Evolutionary conservation across 768 basidiomycete species (phyloP).

Genomic region (Mycena chlorophos): DNA sequence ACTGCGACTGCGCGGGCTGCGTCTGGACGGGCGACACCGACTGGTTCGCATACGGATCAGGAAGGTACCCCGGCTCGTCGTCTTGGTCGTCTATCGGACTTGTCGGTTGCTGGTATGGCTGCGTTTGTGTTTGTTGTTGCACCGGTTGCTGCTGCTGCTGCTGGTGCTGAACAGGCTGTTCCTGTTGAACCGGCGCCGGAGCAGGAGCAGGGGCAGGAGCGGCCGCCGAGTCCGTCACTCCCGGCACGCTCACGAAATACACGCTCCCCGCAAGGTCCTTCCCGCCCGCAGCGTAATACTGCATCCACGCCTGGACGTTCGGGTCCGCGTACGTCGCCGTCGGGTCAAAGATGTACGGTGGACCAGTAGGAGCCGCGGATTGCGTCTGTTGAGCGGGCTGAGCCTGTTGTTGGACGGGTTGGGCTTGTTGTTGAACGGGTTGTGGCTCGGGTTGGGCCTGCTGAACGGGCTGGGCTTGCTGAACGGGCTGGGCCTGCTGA

Average conservation of each 20-base stretch:
- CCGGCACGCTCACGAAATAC: slow-evolving; percentile 79
- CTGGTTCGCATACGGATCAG: slow-evolving; percentile 20
- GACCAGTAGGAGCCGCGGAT: slow-evolving; percentile 28
- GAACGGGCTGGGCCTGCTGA: slow-evolving; percentile 11
- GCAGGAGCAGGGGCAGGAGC: slow-evolving; percentile 9
- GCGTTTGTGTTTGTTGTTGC: not conserved
- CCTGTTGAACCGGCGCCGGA: slow-evolving; percentile 5
- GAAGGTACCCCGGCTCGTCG: slow-evolving; percentile 7
- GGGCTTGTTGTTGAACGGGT: slow-evolving; percentile 29
- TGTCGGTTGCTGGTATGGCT: slow-evolving; percentile 19
- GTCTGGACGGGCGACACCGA: not conserved
- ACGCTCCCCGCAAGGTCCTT: slow-evolving; percentile 71
- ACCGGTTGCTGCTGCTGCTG: slow-evolving; percentile 22
- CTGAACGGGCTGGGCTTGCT: slow-evolving; percentile 27
- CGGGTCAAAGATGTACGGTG: slow-evolving; percentile 63
- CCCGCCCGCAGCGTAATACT: slow-evolving; percentile 82
- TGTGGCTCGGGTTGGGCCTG: slow-evolving; percentile 24
- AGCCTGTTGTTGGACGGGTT: slow-evolving; percentile 21
- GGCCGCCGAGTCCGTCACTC: slow-evolving; percentile 52
- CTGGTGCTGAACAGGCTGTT: slow-evolving; percentile 16
- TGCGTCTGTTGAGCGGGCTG: slow-evolving; percentile 24
- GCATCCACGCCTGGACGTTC: slow-evolving; percentile 85
- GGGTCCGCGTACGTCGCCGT: slow-evolving; percentile 69
- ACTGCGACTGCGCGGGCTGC: not conserved
- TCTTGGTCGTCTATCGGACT: slow-evolving; percentile 12